Evolutionary conservation across 495 filamentous ascomycete species (phyloP).

Genomic region (Hypoxylon subgilvum): DNA sequence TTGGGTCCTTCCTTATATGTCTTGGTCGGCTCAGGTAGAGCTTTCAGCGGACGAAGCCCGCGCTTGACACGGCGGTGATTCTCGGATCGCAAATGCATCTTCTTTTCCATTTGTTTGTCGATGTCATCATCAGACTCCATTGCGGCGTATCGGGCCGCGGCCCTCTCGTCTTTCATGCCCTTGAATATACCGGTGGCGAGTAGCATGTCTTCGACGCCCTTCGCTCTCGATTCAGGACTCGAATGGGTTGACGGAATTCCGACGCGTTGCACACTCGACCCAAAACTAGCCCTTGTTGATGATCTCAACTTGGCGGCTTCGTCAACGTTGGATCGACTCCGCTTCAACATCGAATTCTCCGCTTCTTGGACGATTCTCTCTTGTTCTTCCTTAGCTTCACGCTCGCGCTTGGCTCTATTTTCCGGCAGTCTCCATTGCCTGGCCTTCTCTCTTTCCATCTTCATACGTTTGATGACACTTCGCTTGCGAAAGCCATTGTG

Average conservation of each 20-base stretch:
- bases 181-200: constrained; percentile 51
- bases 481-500: constrained; percentile 50
- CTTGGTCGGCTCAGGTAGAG: constrained; percentile 28
- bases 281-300: constrained; percentile 18
- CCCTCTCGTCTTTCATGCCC: constrained; percentile 46
- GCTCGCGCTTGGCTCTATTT: constrained; percentile 38
- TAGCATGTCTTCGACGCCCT: constrained; percentile 49
- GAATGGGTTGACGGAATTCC: constrained; percentile 38
- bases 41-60: constrained; percentile 34
- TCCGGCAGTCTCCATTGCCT: constrained; percentile 37
- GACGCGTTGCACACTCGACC: constrained; percentile 9
- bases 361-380: constrained; percentile 30
- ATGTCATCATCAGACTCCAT: constrained; percentile 13
- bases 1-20: constrained; percentile 33
- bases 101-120: constrained; percentile 8
- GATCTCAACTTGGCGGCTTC: constrained; percentile 24
- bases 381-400: constrained; percentile 32
- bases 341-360: constrained; percentile 28
- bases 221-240: not conserved
- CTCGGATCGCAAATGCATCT: constrained; percentile 30
- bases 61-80: constrained; percentile 32
- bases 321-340: constrained; percentile 15
- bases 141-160: constrained; percentile 41
- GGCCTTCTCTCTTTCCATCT: constrained; percentile 44
- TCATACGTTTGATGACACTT: constrained; percentile 37